Evolutionary conservation across 768 basidiomycete genomes (phyloP), one percentile per base, ranked within the genome.

Genomic region (Suillus clintonianus): DNA sequence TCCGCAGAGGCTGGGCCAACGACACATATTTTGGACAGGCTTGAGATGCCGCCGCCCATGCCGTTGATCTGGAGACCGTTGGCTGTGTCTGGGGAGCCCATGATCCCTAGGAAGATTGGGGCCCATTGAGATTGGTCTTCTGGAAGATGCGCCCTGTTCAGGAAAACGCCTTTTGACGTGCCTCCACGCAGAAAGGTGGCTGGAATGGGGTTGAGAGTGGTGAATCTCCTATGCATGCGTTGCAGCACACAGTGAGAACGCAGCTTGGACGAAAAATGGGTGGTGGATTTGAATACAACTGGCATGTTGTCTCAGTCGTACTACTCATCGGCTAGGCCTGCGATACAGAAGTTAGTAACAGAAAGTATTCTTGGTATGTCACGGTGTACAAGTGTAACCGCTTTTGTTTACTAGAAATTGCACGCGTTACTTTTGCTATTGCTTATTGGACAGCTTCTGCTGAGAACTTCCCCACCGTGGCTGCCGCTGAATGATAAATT

Each of bases 1-100:
- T 73, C 74, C 2, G 74, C 69, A 0, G 83, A 79, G 7, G 88
- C 80, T 50, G 79, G 62, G 8, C 82, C 84, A 3, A 92, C 86
- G 53, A 93, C 83, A 67, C 85, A 86, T 17, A 92, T 84, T 71
- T 94, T 94, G 41, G 89, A 90, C 7, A 91, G 80, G 62, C 88
- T 90, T 17, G 88, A 89, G 10, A 90, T 77, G 4, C 91, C 91
- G 7, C 91, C 90, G 10, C 91, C 91, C 89, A 92, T 90, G 13
- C 91, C 91, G 67, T 94, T 87, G 15, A 92, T 79, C 74, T 94
- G 91, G 17, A 89, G 79, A 1, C 84, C 85, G 67, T 90, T 77
- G 61, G 82, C 78, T 2, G 86, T 80, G 69, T 94, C 91, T 0
- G 91, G 91, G 4, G 90, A 91, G n/a, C 91, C 91, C 90, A 92